Evolutionary conservation across 495 filamentous ascomycete species (phyloP).

Genomic region (Physcia stellaris): DNA sequence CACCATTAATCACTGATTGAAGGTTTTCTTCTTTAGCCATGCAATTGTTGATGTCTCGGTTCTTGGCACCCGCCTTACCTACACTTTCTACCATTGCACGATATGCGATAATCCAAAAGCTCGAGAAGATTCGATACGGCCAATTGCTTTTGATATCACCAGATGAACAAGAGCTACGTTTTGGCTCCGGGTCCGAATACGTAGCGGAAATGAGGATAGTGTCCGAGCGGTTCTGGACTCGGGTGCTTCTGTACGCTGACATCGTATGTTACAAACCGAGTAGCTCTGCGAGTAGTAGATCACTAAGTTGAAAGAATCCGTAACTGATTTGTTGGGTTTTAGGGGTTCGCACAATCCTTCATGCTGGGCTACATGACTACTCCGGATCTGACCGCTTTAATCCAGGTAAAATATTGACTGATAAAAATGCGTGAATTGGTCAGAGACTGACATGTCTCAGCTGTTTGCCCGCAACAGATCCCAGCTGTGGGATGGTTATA

Average conservation of each 20-base stretch:
- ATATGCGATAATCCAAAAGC: no score
- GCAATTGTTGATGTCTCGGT: no score
- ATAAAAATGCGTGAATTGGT: constrained; percentile 1
- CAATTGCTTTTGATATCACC: no score
- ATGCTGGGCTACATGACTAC: constrained; percentile 59
- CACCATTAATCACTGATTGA: no score
- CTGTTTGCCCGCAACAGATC: constrained; percentile 51
- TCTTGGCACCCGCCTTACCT: no score
- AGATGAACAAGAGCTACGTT: no score
- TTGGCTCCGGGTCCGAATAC: no score
- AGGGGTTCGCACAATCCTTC: constrained; percentile 56
- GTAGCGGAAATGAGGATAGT: constrained; percentile 40
- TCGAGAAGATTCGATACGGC: no score
- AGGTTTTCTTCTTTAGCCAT: no score
- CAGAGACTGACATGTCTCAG: constrained; percentile 18
- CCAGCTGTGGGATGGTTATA: constrained; percentile 41
- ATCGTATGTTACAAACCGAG: constrained; percentile 26
- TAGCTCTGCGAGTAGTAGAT: not conserved
- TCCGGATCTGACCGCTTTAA: constrained; percentile 46
- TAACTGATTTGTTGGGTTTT: not conserved
- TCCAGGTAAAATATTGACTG: constrained; percentile 31
- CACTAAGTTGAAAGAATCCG: no score
- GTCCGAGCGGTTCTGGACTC: constrained; percentile 52
- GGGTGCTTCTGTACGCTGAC: constrained; percentile 49
- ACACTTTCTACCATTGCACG: no score